These are phyloP conservation scores for Fusarium odoratissimum DNA, from an alignment of 2,329 filamentous ascomycete genomes.

Conservation along the genomic window DNA sequence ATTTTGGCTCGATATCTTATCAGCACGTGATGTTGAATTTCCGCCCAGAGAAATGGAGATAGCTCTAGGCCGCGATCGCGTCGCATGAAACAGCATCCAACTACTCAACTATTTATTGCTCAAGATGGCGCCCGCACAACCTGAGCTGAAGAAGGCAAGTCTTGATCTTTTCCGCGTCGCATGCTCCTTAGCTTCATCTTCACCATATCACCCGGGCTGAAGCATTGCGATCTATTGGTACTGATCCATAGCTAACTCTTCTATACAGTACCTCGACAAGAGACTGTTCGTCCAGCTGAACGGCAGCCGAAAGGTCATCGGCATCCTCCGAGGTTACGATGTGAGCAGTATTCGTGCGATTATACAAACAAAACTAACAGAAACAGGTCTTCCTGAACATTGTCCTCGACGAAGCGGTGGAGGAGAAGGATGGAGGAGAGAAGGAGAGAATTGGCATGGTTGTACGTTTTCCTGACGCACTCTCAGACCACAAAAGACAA, in stretches of 20 bases:
- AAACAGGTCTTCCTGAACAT: constrained; percentile 95
- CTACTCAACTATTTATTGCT: constrained; percentile 45
- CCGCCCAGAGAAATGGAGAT: constrained; percentile 33
- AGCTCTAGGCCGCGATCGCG: constrained; percentile 45
- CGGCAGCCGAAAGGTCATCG: constrained; percentile 96
- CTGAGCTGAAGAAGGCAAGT: constrained; percentile 95
- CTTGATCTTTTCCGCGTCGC: background rate
- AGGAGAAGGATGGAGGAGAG: constrained; percentile 92
- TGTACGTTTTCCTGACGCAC: constrained; percentile 63
- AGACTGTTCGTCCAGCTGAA: constrained; percentile 97
- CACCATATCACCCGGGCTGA: background rate
- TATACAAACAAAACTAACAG: constrained; percentile 12
- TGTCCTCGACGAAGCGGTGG: constrained; percentile 94
- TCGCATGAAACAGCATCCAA: constrained; percentile 45
- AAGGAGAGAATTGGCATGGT: constrained; percentile 94
- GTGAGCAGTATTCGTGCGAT: constrained; percentile 62
- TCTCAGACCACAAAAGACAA: background rate
- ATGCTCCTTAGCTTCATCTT: too few species aligned
- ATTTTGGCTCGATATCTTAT: constrained; percentile 56
- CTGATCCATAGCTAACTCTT: constrained; percentile 41
- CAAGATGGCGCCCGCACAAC: constrained; percentile 98
- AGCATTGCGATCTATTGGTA: background rate
- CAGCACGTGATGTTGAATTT: constrained; percentile 58
- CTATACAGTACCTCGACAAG: constrained; percentile 94
- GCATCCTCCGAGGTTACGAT: constrained; percentile 94